Evolutionary conservation across 768 basidiomycete genomes (phyloP), one percentile per base, ranked within the genome.

Genomic region (Pulveroboletus frians): DNA sequence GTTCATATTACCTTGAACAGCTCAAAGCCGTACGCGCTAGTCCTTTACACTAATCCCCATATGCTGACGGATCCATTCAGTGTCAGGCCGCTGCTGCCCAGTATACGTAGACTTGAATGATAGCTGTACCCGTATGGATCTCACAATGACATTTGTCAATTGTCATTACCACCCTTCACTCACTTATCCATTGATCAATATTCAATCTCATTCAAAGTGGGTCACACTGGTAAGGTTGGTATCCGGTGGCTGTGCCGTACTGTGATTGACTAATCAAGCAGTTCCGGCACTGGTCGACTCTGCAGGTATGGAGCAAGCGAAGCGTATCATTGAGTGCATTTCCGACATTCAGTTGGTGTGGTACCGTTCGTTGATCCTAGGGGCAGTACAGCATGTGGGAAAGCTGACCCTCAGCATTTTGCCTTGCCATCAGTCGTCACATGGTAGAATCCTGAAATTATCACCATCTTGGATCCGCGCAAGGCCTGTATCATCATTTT

Each of bases 1-100:
- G 92, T 72, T 73, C 80, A 15, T 94, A 84, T 80, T 93, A 90
- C 63, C 81, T 92, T 26, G 88, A 92, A 59, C 87, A 91, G 62
- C 77, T 92, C 43, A 92, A 92, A 70, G 85, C 86, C 46, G 88
- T 91, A 67, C 62, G 88, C 79, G 0, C 4, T 14, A 1, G 1
- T 45, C 17, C 18, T 34, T 29, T 13, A 17, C 1, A 9, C 9
- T 26, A 42, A 15, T 20, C 59, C 32, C 30, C 57, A 49, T 30
- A 53, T 49, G 35, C 32, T 56, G 27, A 57, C 18, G 1, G 14
- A 4, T 39, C 4, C 38, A 39, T 32, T 27, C 34, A 88, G 85
- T 89, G 86, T 71, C 85, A 88, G 69, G 81, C 83, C 50, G 84
- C 85, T 30, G 86, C 85, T 46, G 73, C 81, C 18, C 80, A 73